Evolutionary conservation across 2,329 filamentous ascomycete genomes (phyloP), one percentile per base, ranked within the genome.

Genomic region (Fusarium acutatum): DNA sequence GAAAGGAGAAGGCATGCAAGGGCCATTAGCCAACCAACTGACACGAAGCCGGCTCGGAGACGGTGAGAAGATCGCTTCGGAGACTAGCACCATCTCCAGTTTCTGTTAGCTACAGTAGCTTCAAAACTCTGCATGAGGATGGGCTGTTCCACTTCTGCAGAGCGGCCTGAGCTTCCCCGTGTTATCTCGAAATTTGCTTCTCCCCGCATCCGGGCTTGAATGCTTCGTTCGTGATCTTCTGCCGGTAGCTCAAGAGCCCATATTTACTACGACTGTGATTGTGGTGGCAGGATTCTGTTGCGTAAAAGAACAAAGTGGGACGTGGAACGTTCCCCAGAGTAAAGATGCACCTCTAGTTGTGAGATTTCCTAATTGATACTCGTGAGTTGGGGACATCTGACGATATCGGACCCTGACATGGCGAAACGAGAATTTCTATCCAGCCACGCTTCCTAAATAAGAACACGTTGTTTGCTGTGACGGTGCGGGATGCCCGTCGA

Each of bases 1-100:
- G 24, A 74, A 74, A 74, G 57, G 22, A 74, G 71, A 56, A 74
- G 49, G 47, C 56, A 40, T 74, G 47, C 72, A 74, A 70, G 72
- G 72, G 64, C 60, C 12, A 18, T 52, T 30, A 64, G 64, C 72
- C 72, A 74, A 74, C 65, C 69, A 73, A 70, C 68, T 75, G 64
- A 74, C 72, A 74, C 72, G 58, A 49, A 53, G 57, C 41, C 28
- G 56, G 34, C 40, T 11, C 46, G 32, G 46, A 52, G 62, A 70
- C 54, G 59, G 71, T 71, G 67, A 72, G 71, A 44, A 62, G 67
- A 71, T 68, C 50, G 60, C 40, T 57, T 67, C 32, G 58, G 54
- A 50, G 61, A 35, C 71, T 71, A 73, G 59, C 54, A 64, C 52
- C 43, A 72, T 72, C 63, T 74, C 63, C 60, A 60, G 60, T 49